These are phyloP conservation scores for Trichomonas gallinae DNA, from an alignment of 208 protist species.

Conservation along the genomic window DNA sequence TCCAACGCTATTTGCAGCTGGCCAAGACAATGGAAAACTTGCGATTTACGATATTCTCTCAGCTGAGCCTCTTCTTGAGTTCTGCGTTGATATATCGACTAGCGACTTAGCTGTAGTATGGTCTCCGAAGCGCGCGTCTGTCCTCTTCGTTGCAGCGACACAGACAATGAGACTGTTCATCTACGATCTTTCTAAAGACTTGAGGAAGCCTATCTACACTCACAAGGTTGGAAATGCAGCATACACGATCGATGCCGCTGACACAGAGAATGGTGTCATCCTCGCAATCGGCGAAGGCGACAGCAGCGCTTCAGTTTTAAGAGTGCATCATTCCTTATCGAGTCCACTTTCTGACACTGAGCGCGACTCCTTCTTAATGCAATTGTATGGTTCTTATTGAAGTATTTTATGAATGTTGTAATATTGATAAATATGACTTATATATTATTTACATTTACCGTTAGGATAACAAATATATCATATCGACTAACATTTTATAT, in stretches of 20 bases:
- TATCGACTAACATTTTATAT: no score
- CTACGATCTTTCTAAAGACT: background rate
- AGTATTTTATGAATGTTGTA: no score
- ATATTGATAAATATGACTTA: no score
- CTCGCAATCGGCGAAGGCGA: background rate
- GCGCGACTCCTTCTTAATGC: background rate
- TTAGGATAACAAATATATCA: no score
- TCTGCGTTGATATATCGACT: background rate
- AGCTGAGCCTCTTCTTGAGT: background rate
- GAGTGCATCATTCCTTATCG: background rate
- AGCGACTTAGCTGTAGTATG: background rate
- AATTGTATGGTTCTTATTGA: background rate
- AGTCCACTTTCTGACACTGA: background rate
- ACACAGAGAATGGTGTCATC: background rate
- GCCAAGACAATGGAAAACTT: constrained; percentile 2
- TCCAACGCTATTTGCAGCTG: background rate
- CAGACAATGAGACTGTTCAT: background rate
- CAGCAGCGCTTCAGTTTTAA: background rate
- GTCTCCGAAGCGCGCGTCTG: background rate
- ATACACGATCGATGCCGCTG: background rate
- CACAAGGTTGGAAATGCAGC: background rate
- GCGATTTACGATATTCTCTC: background rate
- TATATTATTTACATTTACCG: no score
- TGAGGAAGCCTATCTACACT: background rate
- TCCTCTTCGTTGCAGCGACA: background rate